Base-by-base conservation (phyloP, 768 basidiomycete species). In the Trametes cingulata region DNA sequence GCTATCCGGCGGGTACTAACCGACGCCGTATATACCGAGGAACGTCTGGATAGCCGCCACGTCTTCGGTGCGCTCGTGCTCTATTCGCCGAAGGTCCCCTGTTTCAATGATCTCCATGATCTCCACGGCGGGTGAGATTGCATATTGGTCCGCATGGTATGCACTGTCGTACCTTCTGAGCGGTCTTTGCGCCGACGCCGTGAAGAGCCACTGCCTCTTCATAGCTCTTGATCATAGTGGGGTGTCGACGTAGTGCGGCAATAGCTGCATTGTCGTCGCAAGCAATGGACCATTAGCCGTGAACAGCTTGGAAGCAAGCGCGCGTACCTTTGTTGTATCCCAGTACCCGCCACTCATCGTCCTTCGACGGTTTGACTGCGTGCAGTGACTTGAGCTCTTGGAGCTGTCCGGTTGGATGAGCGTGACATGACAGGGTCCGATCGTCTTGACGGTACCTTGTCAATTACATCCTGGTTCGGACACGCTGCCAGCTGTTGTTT, bases 1-100 rank as follows among this genome's bases (percentile, higher is more conserved):
- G 48, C 35, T 22, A 37, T 39, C 20, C 6, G 14, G 27, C 35
- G 17, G 1, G 48, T 56, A 73, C 87, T 60, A 61, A 85, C 93
- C 94, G 58, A 95, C 91, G 33, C 91, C 93, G 67, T 95, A 95
- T 42, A 97, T 88, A 8, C 90, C 89, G 54, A 83, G 82, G 68
- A 96, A 95, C 10, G 85, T 46, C 22, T 77, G 74, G 2, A 80
- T 78, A 0, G 80, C 80, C 39, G 75, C 69, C 1, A 90, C 78
- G 51, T 90, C 89, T 36, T 82, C 84, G 1, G 86, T 88, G 22
- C 75, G 78, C 70, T 90, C 90, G 57, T 85, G 86, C 35, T 73
- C 74, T 56, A 94, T 86, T 15, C 91, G 83, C 20, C 78, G 77
- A 29, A 93, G 76, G n/a, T 80, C 75, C 0, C 92, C 92, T 0